A percentile compares a stretch with the other conserved stretches of the same genome.
Evolutionary conservation across 257 asterid genomes (phyloP).

Genomic region (Penstemon eatonii): DNA sequence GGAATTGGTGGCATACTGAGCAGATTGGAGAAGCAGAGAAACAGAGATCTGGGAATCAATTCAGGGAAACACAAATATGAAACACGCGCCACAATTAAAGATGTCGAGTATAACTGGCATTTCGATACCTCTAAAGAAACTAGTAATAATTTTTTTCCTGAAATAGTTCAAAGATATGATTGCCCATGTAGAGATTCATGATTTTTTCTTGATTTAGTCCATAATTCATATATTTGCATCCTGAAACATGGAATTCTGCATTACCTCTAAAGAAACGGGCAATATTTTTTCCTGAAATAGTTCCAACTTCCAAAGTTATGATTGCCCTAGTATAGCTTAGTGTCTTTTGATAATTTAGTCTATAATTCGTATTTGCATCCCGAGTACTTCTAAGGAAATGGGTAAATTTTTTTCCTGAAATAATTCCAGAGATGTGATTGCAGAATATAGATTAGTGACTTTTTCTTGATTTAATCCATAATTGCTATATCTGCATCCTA

Average conservation of each 20-base stretch:
- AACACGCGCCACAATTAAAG: slow-evolving; percentile 37
- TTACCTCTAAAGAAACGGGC: slow-evolving; percentile 25
- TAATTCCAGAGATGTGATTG: slow-evolving; percentile 4
- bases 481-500: slow-evolving; percentile 29
- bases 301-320: not conserved
- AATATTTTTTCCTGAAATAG: not conserved
- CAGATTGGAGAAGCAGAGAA: slow-evolving; percentile 81
- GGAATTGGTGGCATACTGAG: slow-evolving; percentile 78
- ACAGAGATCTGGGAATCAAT: slow-evolving; percentile 46
- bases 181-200: slow-evolving; percentile 10
- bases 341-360: slow-evolving; percentile 20
- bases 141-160: slow-evolving; percentile 20
- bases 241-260: slow-evolving; percentile 30
- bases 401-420: slow-evolving; percentile 20
- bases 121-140: slow-evolving; percentile 33
- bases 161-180: not conserved
- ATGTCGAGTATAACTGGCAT: slow-evolving; percentile 31
- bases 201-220: slow-evolving; percentile 19
- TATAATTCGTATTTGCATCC: slow-evolving; percentile 26
- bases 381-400: slow-evolving; percentile 34
- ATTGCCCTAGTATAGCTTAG: slow-evolving; percentile 5
- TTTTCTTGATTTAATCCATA: slow-evolving; percentile 17
- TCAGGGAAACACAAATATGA: slow-evolving; percentile 38
- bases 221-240: slow-evolving; percentile 22
- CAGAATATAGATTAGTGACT: slow-evolving; percentile 7